Evolutionary conservation across 495 filamentous ascomycete genomes (phyloP), one percentile per base, ranked within the genome.

Genomic region (Podospora sp.): DNA sequence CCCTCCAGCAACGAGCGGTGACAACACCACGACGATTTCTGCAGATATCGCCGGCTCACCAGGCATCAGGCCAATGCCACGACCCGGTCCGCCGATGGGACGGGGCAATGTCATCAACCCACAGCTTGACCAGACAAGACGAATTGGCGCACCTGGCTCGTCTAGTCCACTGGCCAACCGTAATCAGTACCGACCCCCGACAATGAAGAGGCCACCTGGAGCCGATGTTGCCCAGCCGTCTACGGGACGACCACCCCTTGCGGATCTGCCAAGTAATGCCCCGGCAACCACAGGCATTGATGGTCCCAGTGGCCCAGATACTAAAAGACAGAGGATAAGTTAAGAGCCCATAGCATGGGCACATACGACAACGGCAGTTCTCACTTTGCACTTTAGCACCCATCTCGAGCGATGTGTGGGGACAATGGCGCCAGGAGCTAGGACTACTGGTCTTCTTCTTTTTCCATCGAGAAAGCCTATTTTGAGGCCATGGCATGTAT

Each of bases 111-210:
- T 90, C 59, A 75, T 91, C 62, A 94, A 93, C 71, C 91, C 92
- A 7, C 84, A 89, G 51, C 71, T 89, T 6, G 90, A 93, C 68
- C 76, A 86, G 51, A 79, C 87, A 62, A 82, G 92, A 36, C 84
- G 87, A 67, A 91, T 97, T 57, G 93, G 92, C 2, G 91, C 89
- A 60, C 92, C 92, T 3, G 82, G 75, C n/a, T 72, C 68, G 33
- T 79, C 81, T 25, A 88, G 85, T 73, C 87, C 87, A 11, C 72
- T 87, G 25, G 80, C 76, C 27, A 90, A 90, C 71, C 77, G 88
- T 20, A 76, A 79, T 1, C 80, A 80, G 64, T 92, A 89, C 63
- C 85, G 85, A 58, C 87, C 87, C 22, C 85, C 85, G 9, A 84
- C 84, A 6, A 82, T 72, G 69, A 89, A 88, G 71, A 78, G 86